phyloP scores from a whole-genome alignment of 2,329 filamentous ascomycete species.

The Fusarium sp. region DNA sequence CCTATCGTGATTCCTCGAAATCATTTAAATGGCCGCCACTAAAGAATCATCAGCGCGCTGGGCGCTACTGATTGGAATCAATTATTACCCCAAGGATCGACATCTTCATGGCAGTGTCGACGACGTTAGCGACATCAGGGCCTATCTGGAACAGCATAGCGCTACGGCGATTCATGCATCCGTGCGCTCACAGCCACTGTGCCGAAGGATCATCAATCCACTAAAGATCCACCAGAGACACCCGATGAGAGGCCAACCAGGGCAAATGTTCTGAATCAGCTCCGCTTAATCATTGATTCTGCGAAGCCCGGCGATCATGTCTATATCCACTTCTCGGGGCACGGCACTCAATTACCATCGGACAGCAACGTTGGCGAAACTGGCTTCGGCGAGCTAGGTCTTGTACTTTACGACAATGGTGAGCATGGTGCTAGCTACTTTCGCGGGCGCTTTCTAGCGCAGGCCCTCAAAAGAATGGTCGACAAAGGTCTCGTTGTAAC shows the following conservation, averaged over 20 bases:
- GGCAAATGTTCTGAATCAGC: neutral
- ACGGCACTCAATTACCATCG: neutral
- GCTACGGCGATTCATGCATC: neutral
- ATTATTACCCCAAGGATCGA: neutral
- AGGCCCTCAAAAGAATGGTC: neutral
- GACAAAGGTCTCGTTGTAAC: neutral
- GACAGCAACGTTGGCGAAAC: neutral
- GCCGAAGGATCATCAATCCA: neutral
- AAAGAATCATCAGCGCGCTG: neutral
- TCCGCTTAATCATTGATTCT: neutral
- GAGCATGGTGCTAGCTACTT: neutral
- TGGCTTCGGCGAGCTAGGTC: rapidly evolving
- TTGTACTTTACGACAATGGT: neutral
- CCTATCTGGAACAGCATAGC: neutral
- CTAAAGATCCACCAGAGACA: neutral
- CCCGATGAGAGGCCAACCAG: neutral
- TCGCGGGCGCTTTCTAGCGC: neutral
- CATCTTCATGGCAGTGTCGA: neutral
- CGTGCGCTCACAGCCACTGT: neutral
- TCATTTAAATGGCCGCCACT: rapidly evolving
- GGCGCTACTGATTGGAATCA: neutral
- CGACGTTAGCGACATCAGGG: neutral
- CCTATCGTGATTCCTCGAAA: rapidly evolving
- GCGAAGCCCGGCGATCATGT: neutral
- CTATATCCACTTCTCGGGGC: neutral